phyloP scores from a whole-genome alignment of 2,329 filamentous ascomycete species.

The Fusarium musae region DNA sequence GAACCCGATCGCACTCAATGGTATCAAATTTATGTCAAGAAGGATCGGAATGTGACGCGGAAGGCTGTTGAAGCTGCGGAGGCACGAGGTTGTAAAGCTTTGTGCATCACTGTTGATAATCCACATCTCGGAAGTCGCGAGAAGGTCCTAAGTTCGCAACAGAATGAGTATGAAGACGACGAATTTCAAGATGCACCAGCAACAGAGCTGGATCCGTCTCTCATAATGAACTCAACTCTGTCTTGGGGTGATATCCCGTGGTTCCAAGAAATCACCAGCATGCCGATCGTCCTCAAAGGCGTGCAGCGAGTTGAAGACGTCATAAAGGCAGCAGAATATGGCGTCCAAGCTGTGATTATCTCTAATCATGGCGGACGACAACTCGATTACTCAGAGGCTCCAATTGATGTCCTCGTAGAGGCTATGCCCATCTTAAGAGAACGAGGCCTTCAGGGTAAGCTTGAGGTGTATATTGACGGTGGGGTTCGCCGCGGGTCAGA shows the following conservation, averaged over 20 bases:
- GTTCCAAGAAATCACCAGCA: constrained; percentile 87
- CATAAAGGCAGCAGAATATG: constrained; percentile 78
- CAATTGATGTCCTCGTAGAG: constrained; percentile 88
- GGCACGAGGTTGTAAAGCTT: constrained; percentile 4
- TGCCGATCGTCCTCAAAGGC: constrained; percentile 95
- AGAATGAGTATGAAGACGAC: neutral
- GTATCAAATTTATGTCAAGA: constrained; percentile 29
- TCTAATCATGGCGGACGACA: constrained; percentile 96
- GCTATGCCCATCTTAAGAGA: constrained; percentile 85
- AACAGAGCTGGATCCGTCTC: constrained; percentile 23
- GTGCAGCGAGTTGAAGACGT: constrained; percentile 96
- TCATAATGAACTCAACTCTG: constrained; percentile 72
- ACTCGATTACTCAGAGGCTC: constrained; percentile 88
- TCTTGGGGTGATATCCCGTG: constrained; percentile 94
- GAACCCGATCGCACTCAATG: neutral
- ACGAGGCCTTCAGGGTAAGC: constrained; percentile 74
- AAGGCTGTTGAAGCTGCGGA: constrained; percentile 18
- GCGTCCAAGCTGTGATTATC: constrained; percentile 88
- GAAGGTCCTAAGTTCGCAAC: constrained; percentile 3
- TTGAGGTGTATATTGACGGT: constrained; percentile 91
- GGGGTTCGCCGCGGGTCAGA: constrained; percentile 89
- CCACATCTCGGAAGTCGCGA: constrained; percentile 24
- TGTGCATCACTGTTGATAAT: constrained; percentile 30
- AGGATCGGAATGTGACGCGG: neutral
- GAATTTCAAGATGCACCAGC: constrained; percentile 21